A percentile compares a stretch with the other conserved stretches of the same genome.
These are phyloP conservation scores for Sporothrix luriei DNA, from an alignment of 2,329 filamentous ascomycete genomes.

Conservation along the genomic window DNA sequence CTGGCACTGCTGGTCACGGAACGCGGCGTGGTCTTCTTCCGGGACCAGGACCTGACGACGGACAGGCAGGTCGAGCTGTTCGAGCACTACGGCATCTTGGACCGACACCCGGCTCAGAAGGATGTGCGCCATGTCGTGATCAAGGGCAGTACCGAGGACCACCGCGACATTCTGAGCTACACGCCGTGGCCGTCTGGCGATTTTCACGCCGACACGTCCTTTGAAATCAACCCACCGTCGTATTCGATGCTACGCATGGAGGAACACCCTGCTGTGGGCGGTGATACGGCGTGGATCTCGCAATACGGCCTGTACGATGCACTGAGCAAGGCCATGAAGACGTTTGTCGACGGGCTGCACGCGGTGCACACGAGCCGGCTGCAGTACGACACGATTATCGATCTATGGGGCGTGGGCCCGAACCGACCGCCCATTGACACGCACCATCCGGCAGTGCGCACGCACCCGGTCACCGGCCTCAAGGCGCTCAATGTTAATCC, in stretches of 20 bases:
- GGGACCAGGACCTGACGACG: conserved; percentile 51
- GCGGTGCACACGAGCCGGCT: conserved; percentile 51
- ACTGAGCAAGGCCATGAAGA: conserved; percentile 49
- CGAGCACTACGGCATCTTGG: conserved; percentile 53
- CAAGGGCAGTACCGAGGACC: conserved; percentile 50
- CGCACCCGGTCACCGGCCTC: conserved; percentile 53
- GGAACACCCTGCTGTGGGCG: conserved; percentile 51
- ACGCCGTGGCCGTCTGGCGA: conserved; percentile 53
- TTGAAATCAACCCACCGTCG: conserved; percentile 55
- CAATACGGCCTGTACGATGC: conserved; percentile 51
- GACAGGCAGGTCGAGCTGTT: conserved; percentile 50
- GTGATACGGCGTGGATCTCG: conserved; percentile 54
- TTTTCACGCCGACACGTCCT: conserved; percentile 55
- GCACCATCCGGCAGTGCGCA: conserved; percentile 53
- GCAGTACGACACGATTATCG: conserved; percentile 53
- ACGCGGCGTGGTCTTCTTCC: conserved; percentile 54
- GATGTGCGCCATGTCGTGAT: conserved; percentile 50
- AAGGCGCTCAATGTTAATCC: conserved; percentile 52
- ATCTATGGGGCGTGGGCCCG: conserved; percentile 48
- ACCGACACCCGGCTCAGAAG: conserved; percentile 52
- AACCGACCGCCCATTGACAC: conserved; percentile 52
- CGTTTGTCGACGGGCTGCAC: conserved; percentile 49
- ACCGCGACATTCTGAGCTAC: conserved; percentile 50
- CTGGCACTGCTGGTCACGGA: conserved; percentile 52
- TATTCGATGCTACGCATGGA: conserved; percentile 57